These are phyloP conservation scores for Tuber umbilicatum DNA, from an alignment of 495 filamentous ascomycete genomes.

Conservation along the genomic window DNA sequence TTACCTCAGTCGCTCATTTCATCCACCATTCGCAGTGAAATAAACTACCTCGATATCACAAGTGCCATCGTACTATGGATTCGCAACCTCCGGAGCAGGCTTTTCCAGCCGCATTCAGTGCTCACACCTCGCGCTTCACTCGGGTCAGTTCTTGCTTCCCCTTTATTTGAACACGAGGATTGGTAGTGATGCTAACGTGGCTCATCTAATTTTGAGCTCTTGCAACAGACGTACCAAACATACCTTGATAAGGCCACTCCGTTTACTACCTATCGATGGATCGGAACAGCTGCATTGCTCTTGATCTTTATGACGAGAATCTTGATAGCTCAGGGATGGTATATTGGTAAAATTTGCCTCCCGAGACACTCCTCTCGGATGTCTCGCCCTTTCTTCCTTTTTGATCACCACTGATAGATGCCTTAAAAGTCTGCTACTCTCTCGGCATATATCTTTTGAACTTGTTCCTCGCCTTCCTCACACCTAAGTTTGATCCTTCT, in stretches of 20 bases:
- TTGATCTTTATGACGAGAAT: constrained; percentile 81
- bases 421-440: constrained; percentile 75
- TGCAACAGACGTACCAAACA: constrained; percentile 78
- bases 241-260: constrained; percentile 89
- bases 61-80: constrained; percentile 21
- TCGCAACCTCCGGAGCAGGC: constrained; percentile 37
- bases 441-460: constrained; percentile 98
- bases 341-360: constrained; percentile 65
- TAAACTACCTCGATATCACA: constrained; percentile 6
- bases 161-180: constrained; percentile 12
- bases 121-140: constrained; percentile 68
- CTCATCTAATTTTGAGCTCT: constrained; percentile 16
- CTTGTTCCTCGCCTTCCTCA: constrained; percentile 96
- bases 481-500: constrained; percentile 97
- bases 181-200: constrained; percentile 25
- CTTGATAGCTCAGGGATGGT: constrained; percentile 90
- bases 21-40: background rate
- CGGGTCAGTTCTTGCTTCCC: constrained; percentile 51
- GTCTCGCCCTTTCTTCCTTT: background rate
- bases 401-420: background rate
- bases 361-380: background rate
- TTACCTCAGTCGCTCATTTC: background rate
- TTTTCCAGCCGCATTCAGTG: constrained; percentile 57
- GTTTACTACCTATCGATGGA: constrained; percentile 80
- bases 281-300: constrained; percentile 66